These are phyloP conservation scores for Leccinum uliginosum DNA, from an alignment of 768 basidiomycete genomes.

Conservation along the genomic window DNA sequence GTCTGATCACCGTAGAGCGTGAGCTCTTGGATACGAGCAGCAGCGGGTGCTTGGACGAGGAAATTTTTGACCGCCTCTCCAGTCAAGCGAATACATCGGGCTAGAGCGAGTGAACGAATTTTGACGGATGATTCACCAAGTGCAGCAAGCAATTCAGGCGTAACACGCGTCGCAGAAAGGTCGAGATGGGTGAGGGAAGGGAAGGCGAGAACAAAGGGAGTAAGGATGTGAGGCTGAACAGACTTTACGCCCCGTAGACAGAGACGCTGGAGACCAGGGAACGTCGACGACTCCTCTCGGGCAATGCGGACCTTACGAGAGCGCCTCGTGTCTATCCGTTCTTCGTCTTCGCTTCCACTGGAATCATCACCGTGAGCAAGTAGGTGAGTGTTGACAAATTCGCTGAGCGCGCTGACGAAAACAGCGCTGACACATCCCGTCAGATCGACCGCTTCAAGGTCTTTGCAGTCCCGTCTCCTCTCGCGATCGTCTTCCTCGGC, in stretches of 20 bases:
- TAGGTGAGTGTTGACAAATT: slow-evolving; percentile 72
- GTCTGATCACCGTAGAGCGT: slow-evolving; percentile 89
- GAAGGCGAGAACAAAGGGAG: slow-evolving; percentile 74
- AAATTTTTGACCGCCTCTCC: slow-evolving; percentile 73
- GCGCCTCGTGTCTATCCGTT: slow-evolving; percentile 27
- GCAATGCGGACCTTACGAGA: slow-evolving; percentile 31
- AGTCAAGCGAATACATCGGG: slow-evolving; percentile 80
- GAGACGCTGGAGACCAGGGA: slow-evolving; percentile 72
- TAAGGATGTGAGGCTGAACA: slow-evolving; percentile 61
- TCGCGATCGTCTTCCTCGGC: slow-evolving; percentile 75
- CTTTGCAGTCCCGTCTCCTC: slow-evolving; percentile 65
- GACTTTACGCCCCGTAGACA: slow-evolving; percentile 82
- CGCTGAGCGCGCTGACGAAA: slow-evolving; percentile 80
- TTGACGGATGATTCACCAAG: slow-evolving; percentile 66
- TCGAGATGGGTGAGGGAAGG: slow-evolving; percentile 88
- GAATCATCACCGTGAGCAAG: slow-evolving; percentile 39
- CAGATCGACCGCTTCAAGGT: slow-evolving; percentile 85
- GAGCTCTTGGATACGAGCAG: slow-evolving; percentile 63
- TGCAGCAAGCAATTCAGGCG: slow-evolving; percentile 66
- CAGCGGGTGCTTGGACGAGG: slow-evolving; percentile 63
- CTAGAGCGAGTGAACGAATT: slow-evolving; percentile 76
- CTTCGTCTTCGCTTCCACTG: slow-evolving; percentile 41
- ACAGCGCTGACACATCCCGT: slow-evolving; percentile 93
- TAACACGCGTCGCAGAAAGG: slow-evolving; percentile 82
- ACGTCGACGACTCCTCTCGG: slow-evolving; percentile 49